Evolutionary conservation across 2,329 filamentous ascomycete species (phyloP), one percentile per base, ranked within the genome.

Genomic region (Kalmusia sp.): DNA sequence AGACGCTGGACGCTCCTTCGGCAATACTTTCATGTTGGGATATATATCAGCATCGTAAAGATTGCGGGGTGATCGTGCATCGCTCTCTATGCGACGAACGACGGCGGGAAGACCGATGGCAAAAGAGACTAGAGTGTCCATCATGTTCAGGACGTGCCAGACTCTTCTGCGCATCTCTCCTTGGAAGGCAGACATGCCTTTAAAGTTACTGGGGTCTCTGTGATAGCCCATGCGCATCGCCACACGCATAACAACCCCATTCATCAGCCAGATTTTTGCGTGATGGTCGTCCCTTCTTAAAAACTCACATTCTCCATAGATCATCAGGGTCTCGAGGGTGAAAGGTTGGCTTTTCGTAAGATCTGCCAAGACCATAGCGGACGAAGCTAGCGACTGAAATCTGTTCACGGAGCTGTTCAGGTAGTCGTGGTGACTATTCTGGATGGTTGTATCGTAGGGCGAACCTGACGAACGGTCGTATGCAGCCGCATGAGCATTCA

Each of bases 191-290:
- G 72, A 63, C 24, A 75, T 65, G 11, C 46, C 47, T n/a, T 62
- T 55, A 37, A 70, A 69, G 24, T 69, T 64, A 19, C 52, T 57
- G 4, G 62, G 60, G 46, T 77, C 74, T 15, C 74, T 66, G 46
- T 77, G 75, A 50, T 74, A 74, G 3, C 75, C 75, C 72, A 75
- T 74, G 6, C 67, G 61, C 52, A 68, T 49, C 6, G 66, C 66
- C 1, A 64, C 52, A n/a, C 63, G 59, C n/a, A 68, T 31, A 2
- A 49, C 51, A 6, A 67, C 53, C 9, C 61, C 64, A 21, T 62
- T 56, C 53, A 66, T 58, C n/a, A 67, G 49, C 61, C 61, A 69
- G 9, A 63, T 57, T 51, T 62, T 64, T 9, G 58, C 49, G 28
- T 67, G 59, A 27, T 54, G 50, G 34, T 66, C 63, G 40, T 64